Evolutionary conservation across 169 alveolate species (phyloP).

Genomic region (Eimeria maxima): DNA sequence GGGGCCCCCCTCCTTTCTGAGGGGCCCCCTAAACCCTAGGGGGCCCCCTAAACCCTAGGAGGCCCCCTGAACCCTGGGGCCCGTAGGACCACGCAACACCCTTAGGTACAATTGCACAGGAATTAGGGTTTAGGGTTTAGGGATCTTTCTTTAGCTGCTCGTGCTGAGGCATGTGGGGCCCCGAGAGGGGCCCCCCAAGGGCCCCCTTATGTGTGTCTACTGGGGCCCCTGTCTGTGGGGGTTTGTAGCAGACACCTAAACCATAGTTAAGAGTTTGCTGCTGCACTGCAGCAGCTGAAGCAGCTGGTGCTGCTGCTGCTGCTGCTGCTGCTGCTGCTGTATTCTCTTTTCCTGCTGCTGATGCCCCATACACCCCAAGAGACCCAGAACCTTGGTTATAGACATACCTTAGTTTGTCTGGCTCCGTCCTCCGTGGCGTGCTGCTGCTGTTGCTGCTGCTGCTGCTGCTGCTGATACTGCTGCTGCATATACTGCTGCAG

Average conservation of each 20-base stretch:
- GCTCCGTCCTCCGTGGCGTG: slow-evolving; percentile 32
- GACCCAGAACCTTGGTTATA: not conserved
- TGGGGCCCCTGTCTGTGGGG: not conserved
- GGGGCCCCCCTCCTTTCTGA: not conserved
- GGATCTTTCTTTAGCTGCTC: not conserved
- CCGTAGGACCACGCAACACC: not conserved
- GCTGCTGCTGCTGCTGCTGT: not conserved
- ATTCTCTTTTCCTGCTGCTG: not conserved
- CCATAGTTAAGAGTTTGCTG: not conserved
- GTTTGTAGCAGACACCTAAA: slow-evolving; percentile 32
- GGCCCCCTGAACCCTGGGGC: not conserved
- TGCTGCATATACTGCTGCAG: not conserved
- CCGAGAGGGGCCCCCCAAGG: not conserved
- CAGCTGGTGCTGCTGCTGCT: not conserved
- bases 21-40: not conserved
- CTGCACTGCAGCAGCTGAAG: too few relatives aligned
- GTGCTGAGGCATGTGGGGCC: not conserved
- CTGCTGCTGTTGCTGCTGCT: slow-evolving; percentile 29
- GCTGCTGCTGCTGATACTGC: slow-evolving; percentile 3
- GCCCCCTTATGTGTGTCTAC: not conserved
- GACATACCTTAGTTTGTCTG: not conserved
- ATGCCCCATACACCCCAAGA: too few relatives aligned
- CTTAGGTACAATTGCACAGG: not conserved
- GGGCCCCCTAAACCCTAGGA: not conserved
- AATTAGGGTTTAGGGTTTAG: not conserved